Base-by-base conservation (phyloP, 768 basidiomycete species). In the Leccinum barrowsii region DNA sequence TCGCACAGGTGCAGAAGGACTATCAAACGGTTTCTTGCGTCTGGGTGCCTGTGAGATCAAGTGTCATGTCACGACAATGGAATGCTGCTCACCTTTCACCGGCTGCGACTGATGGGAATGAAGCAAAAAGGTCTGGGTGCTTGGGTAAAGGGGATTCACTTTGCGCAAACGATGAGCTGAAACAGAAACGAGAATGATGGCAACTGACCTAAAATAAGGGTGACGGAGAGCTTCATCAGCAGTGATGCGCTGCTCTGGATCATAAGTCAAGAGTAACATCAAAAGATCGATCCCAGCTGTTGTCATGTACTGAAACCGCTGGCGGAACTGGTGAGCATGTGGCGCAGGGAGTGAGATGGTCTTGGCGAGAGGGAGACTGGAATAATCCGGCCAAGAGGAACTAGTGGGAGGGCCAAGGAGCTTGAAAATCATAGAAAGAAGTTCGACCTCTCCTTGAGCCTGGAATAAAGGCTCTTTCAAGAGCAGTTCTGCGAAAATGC, bases 391-490 rank as follows among this genome's bases (percentile, higher is more conserved):
- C 97, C 97, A 98, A 2, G 86, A 83, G 48, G 82, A 80, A 34
- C 81, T 84, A 2, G 92, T 94, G 1, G 97, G 97, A n/a, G 92
- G 86, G 0, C 97, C 97, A 2, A 98, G 83, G 6, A 98, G 84
- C 70, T 90, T 94, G 79, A 97, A 96, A 54, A 98, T 96, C 87
- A 92, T 90, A 52, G 85, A 83, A 50, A 98, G 78, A 60, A 98
- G 85, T 68, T 99, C 96, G 13, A 96, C 78, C 71, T 99, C 97
- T 40, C 87, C 87, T 68, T 95, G 89, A n/a, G 95, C 94, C 75
- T 95, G 96, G 71, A 98, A 94, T n/a, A 98, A 78, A 3, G 97
- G 94, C 72, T 97, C 94, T 63, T 94, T 94, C 64, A 96, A 79
- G 66, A 99, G 84, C 50, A 99, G 79, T 72, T 99, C 97, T 13